phyloP scores from a whole-genome alignment of 2,329 filamentous ascomycete species.

The Monosporascus sp. region DNA sequence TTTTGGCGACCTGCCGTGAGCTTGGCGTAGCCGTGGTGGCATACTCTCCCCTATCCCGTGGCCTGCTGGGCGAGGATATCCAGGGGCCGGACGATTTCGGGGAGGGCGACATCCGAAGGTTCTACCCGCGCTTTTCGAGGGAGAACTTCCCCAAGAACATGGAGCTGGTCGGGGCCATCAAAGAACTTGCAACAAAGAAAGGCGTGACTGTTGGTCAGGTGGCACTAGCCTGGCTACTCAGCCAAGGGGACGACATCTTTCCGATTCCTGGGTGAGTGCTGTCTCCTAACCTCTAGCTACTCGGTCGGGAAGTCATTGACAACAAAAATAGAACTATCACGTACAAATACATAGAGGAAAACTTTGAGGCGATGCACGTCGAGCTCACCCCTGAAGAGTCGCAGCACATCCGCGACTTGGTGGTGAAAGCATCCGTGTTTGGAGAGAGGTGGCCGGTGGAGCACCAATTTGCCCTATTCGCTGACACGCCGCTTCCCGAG shows the following conservation, averaged over 20 bases:
- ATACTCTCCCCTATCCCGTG: constrained; percentile 34
- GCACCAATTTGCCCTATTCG: constrained; percentile 7
- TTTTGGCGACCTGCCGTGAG: constrained; percentile 36
- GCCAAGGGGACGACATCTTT: constrained; percentile 13
- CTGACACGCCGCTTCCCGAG: constrained; percentile 9
- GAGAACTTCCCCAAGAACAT: constrained; percentile 44
- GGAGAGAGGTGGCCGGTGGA: constrained; percentile 9
- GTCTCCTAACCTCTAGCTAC: neutral
- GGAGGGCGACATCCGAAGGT: constrained; percentile 31
- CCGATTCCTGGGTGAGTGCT: constrained; percentile 16
- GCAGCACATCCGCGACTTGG: constrained; percentile 20
- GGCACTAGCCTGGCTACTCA: constrained; percentile 42
- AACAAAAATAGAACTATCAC: constrained; percentile 9
- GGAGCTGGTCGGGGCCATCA: constrained; percentile 36
- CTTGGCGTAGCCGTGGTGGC: constrained; percentile 29
- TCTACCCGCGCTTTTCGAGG: constrained; percentile 28
- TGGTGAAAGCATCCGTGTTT: constrained; percentile 13
- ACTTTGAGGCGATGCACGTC: constrained; percentile 19
- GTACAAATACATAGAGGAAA: constrained; percentile 14
- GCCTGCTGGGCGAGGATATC: constrained; percentile 41
- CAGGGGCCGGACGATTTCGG: constrained; percentile 37
- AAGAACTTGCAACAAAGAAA: constrained; percentile 38
- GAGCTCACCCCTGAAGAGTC: constrained; percentile 24
- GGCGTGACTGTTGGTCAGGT: constrained; percentile 39
- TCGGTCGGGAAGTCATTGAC: no score